phyloP scores from a whole-genome alignment of 768 basidiomycete species.

The Boletus barrowsii region DNA sequence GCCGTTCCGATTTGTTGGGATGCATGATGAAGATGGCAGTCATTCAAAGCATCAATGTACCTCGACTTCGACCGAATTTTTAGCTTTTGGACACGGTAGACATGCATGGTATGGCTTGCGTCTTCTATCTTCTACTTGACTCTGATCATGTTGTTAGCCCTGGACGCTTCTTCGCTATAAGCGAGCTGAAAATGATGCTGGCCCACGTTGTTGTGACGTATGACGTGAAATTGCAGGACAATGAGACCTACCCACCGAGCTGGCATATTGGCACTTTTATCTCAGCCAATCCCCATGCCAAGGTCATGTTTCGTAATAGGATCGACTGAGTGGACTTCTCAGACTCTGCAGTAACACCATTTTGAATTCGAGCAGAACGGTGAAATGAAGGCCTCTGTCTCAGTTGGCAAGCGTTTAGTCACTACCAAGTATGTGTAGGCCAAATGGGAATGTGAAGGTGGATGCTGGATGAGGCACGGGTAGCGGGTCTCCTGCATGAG shows the following conservation, averaged over 20 bases:
- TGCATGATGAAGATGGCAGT: slow-evolving; percentile 33
- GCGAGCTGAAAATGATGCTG: slow-evolving; percentile 11
- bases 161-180: slow-evolving; percentile 15
- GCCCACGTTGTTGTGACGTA: slow-evolving; percentile 13
- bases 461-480: too few species aligned
- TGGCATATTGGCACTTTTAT: background rate
- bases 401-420: too few species aligned
- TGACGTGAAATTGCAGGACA: slow-evolving; percentile 2
- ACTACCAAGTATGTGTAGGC: too few species aligned
- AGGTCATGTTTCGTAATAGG: background rate
- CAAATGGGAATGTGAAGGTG: too few species aligned
- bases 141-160: background rate
- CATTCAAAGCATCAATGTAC: slow-evolving; percentile 32
- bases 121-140: background rate
- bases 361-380: too few species aligned
- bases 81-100: slow-evolving; percentile 36
- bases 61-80: slow-evolving; percentile 30
- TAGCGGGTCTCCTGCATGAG: too few species aligned
- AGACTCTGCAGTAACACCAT: too few species aligned
- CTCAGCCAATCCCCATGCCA: background rate
- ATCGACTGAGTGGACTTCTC: background rate
- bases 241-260: background rate
- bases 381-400: too few species aligned
- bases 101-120: slow-evolving; percentile 5
- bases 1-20: slow-evolving; percentile 11